Conservation (phyloP, 2,329 filamentous ascomycete species). For the Geosmithia putterillii region DNA sequence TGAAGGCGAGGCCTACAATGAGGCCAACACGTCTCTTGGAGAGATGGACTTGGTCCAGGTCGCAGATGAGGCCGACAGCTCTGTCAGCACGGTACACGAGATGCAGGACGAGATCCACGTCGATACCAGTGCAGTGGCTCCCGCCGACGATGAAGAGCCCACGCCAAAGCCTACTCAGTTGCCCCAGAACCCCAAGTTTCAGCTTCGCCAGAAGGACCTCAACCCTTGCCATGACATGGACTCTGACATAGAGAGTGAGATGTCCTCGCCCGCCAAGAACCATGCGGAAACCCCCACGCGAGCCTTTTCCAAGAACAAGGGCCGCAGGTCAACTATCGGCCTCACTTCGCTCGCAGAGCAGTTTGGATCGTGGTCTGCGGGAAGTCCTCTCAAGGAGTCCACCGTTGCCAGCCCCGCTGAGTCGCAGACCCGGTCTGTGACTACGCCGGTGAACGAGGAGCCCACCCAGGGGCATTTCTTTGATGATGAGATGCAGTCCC, state of each 20-base stretch:
- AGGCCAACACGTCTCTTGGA: neutral
- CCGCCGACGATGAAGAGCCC: neutral
- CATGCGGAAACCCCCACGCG: slow-evolving; percentile 29
- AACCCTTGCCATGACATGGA: slow-evolving; percentile 27
- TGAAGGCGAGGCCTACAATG: slow-evolving; percentile 3
- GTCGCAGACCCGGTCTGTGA: neutral
- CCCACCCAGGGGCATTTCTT: slow-evolving; percentile 30
- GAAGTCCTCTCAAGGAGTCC: slow-evolving; percentile 34
- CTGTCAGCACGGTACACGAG: neutral
- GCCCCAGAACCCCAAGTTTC: slow-evolving; percentile 10
- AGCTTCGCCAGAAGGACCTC: slow-evolving; percentile 35
- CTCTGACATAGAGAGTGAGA: slow-evolving; percentile 45
- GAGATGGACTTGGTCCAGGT: neutral
- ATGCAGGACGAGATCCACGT: neutral
- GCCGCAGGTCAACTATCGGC: slow-evolving; percentile 25
- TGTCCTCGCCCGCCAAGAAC: slow-evolving; percentile 12
- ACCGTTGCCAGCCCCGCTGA: neutral
- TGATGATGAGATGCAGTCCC: slow-evolving; percentile 44
- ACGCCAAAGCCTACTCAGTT: neutral
- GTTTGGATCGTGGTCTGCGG: slow-evolving; percentile 49
- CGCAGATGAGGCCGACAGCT: neutral
- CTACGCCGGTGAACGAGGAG: neutral
- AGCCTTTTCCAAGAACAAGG: slow-evolving; percentile 7
- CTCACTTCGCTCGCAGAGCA: slow-evolving; percentile 54
- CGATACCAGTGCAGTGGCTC: neutral